Base-by-base conservation (phyloP, 805 yeast species). In the Barnettozyma vustinii region DNA sequence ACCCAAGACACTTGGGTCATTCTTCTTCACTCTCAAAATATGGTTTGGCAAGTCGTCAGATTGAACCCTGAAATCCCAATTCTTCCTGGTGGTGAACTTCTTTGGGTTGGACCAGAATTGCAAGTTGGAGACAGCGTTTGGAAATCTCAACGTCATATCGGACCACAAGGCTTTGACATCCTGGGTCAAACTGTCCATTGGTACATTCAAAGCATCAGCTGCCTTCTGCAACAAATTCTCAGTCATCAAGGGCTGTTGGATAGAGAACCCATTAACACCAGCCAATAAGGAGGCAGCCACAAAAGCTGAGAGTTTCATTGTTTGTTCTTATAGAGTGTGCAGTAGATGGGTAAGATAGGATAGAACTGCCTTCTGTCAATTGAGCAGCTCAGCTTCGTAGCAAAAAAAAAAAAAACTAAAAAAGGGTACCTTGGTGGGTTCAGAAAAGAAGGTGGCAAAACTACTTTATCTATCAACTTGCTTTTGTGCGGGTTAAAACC, bases 1-100 rank as follows among this genome's bases (percentile, higher is more conserved):
- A 16, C 95, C 96, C 56, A 91, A 76, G 36, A 69, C 72, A 53
- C 75, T 72, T 13, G 96, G 96, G 30, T 74, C 58, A 37, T 54
- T 63, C 58, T 76, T 73, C 67, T 77, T 77, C 57, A 81, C 79
- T 62, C 92, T 80, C 67, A 86, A 71, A 52, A 76, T 68, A 65
- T 84, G 75, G 62, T 71, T 67, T 40, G 78, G 75, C 36, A 71
- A 62, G 48, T 67, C 67, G 32, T 55, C 65, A 50, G 67, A 66
- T 35, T 65, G 48, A 42, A 73, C 76, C 44, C 66, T 71, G 64
- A 66, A 72, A 60, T 73, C 70, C 67, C 64, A 67, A 44, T 57
- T 53, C 40, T 46, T 35, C 25, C 45, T 52, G 37, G 58, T 51
- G 5, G 64, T 68, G 15, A 59, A 64, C 48, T 70, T 69, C 58